Evolutionary conservation across 345 rosid genomes (phyloP).

Genomic region (Hevea brasiliensis): DNA sequence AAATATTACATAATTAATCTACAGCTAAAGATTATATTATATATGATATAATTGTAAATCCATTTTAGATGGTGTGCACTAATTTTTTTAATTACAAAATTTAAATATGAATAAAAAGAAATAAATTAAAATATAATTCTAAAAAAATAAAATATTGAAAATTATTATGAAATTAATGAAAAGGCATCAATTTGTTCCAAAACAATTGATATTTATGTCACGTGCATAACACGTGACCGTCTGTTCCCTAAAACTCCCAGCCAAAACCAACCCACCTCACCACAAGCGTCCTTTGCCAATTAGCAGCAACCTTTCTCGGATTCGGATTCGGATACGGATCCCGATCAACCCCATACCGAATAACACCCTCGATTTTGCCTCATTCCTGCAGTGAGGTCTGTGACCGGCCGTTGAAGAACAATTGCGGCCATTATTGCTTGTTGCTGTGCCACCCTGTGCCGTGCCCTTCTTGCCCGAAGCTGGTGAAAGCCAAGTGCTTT

Average conservation of each 20-base stretch:
- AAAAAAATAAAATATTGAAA: too few species aligned
- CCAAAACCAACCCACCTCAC: neutral
- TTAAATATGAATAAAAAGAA: too few species aligned
- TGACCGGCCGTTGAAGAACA: slow-evolving; percentile 51
- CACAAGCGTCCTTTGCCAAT: neutral
- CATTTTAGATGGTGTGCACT: too few species aligned
- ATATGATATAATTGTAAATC: too few species aligned
- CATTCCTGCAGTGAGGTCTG: slow-evolving; percentile 94
- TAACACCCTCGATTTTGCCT: slow-evolving; percentile 85
- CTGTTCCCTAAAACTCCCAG: neutral
- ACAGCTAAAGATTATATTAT: too few species aligned
- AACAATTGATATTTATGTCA: too few species aligned
- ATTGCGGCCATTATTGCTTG: slow-evolving; percentile 78
- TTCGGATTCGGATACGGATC: neutral
- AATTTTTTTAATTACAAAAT: too few species aligned
- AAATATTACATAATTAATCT: too few species aligned
- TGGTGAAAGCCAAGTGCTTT: slow-evolving; percentile 56
- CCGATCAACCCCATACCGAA: slow-evolving; percentile 21
- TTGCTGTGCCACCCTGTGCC: slow-evolving; percentile 90
- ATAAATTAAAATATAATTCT: too few species aligned
- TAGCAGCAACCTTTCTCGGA: neutral
- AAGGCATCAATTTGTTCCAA: too few species aligned
- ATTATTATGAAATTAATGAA: too few species aligned
- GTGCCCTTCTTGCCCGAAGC: slow-evolving; percentile 84
- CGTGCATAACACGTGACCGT: too few species aligned